Evolutionary conservation across 2,329 filamentous ascomycete species (phyloP).

Genomic region (Moelleriella libera): DNA sequence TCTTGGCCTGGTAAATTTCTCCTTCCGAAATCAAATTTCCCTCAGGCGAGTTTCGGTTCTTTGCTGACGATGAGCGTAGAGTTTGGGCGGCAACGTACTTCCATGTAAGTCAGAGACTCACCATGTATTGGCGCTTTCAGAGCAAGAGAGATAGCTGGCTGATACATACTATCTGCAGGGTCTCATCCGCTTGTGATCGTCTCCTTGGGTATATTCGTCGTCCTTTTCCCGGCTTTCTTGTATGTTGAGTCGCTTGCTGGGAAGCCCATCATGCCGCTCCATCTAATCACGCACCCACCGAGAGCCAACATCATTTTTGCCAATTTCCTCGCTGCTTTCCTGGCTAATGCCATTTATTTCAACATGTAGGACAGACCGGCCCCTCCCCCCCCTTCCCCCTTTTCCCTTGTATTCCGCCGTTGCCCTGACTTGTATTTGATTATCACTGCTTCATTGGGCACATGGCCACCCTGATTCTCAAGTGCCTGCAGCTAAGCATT

Average conservation of each 20-base stretch:
- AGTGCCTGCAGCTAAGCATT: too few species aligned
- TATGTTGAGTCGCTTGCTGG: conserved; percentile 33
- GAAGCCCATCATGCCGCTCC: conserved; percentile 46
- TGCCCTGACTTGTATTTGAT: neutral
- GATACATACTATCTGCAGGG: conserved; percentile 21
- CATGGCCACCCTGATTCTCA: too few species aligned
- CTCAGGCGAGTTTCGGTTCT: too few species aligned
- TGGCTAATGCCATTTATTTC: conserved; percentile 43
- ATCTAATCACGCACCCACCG: conserved; percentile 33
- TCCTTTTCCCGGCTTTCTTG: conserved; percentile 36
- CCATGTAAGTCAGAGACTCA: conserved; percentile 27
- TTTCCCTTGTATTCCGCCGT: neutral
- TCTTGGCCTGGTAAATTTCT: conserved; percentile 35
- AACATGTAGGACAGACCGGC: conserved; percentile 30
- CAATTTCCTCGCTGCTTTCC: conserved; percentile 36
- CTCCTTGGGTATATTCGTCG: conserved; percentile 31
- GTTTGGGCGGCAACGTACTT: conserved; percentile 49
- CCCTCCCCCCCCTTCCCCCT: neutral
- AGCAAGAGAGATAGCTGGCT: neutral
- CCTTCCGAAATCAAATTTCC: neutral
- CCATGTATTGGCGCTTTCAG: neutral
- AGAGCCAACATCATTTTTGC: conserved; percentile 43
- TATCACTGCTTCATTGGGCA: too few species aligned
- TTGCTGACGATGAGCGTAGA: conserved; percentile 19
- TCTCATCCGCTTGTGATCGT: conserved; percentile 42